These are phyloP conservation scores for Carpinus viminea DNA, from an alignment of 306 rosid genomes.

Conservation along the genomic window DNA sequence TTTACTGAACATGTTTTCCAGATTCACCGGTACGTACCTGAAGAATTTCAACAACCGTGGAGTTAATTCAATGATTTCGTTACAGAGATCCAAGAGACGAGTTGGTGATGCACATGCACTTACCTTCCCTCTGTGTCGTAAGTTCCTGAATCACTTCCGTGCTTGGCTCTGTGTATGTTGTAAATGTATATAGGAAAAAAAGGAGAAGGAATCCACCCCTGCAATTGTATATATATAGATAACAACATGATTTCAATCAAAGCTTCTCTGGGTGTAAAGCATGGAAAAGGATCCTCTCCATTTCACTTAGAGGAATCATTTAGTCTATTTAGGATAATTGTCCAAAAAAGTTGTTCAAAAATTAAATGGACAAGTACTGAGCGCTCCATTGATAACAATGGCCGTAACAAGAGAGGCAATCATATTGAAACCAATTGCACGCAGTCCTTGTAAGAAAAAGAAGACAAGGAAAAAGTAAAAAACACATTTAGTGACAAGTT, in stretches of 20 bases:
- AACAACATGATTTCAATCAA: too few relatives aligned
- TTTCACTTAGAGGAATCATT: too few relatives aligned
- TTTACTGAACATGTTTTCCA: slow-evolving; percentile 76
- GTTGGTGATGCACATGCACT: not conserved
- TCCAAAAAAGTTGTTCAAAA: too few relatives aligned
- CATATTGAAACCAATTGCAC: slow-evolving; percentile 70
- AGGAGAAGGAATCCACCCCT: slow-evolving; percentile 83
- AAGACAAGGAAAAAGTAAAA: too few relatives aligned
- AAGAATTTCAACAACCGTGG: not conserved
- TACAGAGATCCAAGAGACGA: not conserved
- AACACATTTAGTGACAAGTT: not conserved
- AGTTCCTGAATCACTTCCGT: slow-evolving; percentile 80
- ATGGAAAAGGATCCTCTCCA: too few relatives aligned
- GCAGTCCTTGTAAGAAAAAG: slow-evolving; percentile 44
- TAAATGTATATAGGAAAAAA: slow-evolving; percentile 68
- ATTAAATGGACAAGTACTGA: too few relatives aligned
- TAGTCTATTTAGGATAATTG: too few relatives aligned
- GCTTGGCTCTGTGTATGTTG: slow-evolving; percentile 70
- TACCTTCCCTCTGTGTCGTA: slow-evolving; percentile 94
- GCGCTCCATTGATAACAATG: slow-evolving; percentile 37
- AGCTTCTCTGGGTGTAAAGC: too few relatives aligned
- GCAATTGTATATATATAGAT: not conserved
- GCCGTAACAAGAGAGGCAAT: slow-evolving; percentile 51
- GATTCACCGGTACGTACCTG: slow-evolving; percentile 61
- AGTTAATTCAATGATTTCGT: not conserved